These are phyloP conservation scores for Petunia hybrid DNA, from an alignment of 305 asterid genomes.

Conservation along the genomic window DNA sequence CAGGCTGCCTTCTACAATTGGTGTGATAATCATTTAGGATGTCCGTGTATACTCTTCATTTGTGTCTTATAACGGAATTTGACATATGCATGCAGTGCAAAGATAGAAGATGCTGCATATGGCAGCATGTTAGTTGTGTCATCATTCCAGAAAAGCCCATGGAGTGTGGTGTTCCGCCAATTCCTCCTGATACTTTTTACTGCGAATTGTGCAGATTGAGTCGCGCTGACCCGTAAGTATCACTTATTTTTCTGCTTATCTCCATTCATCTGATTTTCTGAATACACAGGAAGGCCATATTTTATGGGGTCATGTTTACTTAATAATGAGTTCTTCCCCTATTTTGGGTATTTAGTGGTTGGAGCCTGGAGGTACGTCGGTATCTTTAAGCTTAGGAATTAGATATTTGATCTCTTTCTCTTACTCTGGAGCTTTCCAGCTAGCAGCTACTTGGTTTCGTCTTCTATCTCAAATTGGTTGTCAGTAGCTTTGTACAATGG, in stretches of 20 bases:
- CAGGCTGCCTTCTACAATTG: not conserved
- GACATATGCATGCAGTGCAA: slow-evolving; percentile 74
- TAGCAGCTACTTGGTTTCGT: not conserved
- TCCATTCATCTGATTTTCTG: slow-evolving; percentile 25
- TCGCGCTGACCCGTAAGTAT: slow-evolving; percentile 98
- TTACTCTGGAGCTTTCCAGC: not conserved
- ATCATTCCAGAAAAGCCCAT: slow-evolving; percentile 80
- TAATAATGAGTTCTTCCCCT: slow-evolving; percentile 10
- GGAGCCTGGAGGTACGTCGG: slow-evolving; percentile 1
- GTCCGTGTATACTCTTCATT: not conserved
- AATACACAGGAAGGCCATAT: not conserved
- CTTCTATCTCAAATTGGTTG: not conserved
- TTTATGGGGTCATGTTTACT: slow-evolving; percentile 1
- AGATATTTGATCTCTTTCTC: not conserved
- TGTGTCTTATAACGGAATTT: slow-evolving; percentile 35
- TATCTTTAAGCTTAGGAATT: slow-evolving; percentile 2
- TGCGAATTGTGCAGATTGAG: slow-evolving; percentile 91
- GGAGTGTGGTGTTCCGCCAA: slow-evolving; percentile 61
- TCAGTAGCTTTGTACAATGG: slow-evolving; percentile 20
- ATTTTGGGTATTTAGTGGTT: slow-evolving; percentile 11
- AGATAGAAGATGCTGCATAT: slow-evolving; percentile 78
- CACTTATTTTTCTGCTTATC: slow-evolving; percentile 22
- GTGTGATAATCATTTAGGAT: not conserved
- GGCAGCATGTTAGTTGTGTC: slow-evolving; percentile 95
- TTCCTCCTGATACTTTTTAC: slow-evolving; percentile 74